Base-by-base conservation (phyloP, 352 stramenopile species). In the Globisporangium orthogonon region DNA sequence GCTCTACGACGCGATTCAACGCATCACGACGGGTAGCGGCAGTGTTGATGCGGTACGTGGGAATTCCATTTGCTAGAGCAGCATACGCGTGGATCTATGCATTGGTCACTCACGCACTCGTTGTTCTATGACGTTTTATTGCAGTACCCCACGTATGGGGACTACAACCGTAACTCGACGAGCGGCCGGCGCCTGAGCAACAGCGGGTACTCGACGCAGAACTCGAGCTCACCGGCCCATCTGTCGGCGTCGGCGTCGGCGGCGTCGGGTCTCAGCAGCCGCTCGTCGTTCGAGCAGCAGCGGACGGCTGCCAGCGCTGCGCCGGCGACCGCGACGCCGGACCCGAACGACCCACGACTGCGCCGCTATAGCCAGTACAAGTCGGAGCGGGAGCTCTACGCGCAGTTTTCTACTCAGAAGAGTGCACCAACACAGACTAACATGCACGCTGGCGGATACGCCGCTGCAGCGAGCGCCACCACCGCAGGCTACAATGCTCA, bases 331-430 rank as follows among this genome's bases (percentile, higher is more conserved):
- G 62, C 44, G 6, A 62, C 74, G 6, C 54, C 74, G 14, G 64
- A 81, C 29, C 70, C 75, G 28, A 71, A 85, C 33, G 85, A 94
- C 60, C 83, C 83, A 47, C 77, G 85, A 15, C 54, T 93, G 56
- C 69, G 68, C 39, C 85, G 85, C 33, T 91, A 83, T 61, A 74
- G 69, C 18, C 63, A 72, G 17, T 94, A 94, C 77, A 92, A 92
- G 58, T 87, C 78, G 1, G 83, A 94, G 58, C 60, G 67, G 7
- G 85, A 94, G 57, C 62, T 94, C 9, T 92, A 94, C 53, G 83
- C 79, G 37, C 71, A 93, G 56, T 94, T 91, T 58, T 67, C 79
- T 23, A 74, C 80, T 23, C 68, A 69, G 13, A 81, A 78, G 60
- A 73, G 59, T 46, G 65, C 66, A 2, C 48, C 53, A 23, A 62